phyloP scores from a whole-genome alignment of 169 alveolate species.

The Eimeria nieschulzi region DNA sequence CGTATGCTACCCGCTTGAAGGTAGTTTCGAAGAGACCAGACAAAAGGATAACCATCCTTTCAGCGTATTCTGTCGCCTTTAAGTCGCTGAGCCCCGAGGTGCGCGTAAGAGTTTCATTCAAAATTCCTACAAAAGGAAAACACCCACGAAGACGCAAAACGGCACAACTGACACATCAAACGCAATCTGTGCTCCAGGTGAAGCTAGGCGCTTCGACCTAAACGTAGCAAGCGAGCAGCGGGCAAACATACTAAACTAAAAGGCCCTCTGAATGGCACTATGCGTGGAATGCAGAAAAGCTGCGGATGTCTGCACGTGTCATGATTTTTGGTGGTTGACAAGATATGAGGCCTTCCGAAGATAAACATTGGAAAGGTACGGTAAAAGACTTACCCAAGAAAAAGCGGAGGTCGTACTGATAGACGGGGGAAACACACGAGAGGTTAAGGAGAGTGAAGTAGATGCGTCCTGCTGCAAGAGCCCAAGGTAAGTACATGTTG shows the following conservation, averaged over 20 bases:
- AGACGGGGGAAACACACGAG: conserved; percentile 91
- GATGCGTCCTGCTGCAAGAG: conserved; percentile 91
- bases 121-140: conserved; percentile 41
- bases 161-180: too few relatives aligned
- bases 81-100: conserved; percentile 67
- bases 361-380: too few relatives aligned
- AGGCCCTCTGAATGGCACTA: too few relatives aligned
- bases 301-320: too few relatives aligned
- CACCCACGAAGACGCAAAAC: neutral
- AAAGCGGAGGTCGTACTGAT: conserved; percentile 93
- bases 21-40: conserved; percentile 64
- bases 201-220: too few relatives aligned
- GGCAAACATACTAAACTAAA: too few relatives aligned
- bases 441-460: conserved; percentile 87
- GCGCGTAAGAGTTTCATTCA: conserved; percentile 68
- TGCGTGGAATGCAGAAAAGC: too few relatives aligned
- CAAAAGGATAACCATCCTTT: conserved; percentile 45
- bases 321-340: neutral
- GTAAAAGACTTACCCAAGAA: conserved; percentile 87
- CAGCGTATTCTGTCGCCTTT: conserved; percentile 62
- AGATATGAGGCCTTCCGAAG: neutral
- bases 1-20: conserved; percentile 65
- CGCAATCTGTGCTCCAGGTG: too few relatives aligned
- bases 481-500: conserved; percentile 88
- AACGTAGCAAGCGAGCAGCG: too few relatives aligned